Conservation (phyloP, 345 rosid species). For the Citrus cavaleriei region DNA sequence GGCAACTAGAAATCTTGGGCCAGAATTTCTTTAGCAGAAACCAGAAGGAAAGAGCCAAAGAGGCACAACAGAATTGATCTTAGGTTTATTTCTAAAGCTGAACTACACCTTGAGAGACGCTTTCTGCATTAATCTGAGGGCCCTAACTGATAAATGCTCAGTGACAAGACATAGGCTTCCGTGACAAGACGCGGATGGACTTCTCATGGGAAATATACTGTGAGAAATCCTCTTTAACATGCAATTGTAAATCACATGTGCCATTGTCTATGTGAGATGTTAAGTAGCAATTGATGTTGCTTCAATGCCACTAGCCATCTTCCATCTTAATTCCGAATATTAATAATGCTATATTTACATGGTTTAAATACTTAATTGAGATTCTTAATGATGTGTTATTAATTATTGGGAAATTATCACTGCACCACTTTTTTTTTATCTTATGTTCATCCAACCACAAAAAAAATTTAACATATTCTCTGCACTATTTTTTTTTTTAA, state of each 20-base stretch:
- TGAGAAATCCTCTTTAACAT: background rate
- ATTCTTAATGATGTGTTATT: no score
- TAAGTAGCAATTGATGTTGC: background rate
- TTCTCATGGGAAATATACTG: background rate
- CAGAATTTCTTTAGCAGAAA: no score
- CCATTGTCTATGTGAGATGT: background rate
- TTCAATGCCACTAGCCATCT: background rate
- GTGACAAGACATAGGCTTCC: background rate
- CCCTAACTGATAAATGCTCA: background rate
- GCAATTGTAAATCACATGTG: background rate
- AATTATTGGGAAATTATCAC: no score
- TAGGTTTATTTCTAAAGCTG: background rate
- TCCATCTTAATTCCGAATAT: background rate
- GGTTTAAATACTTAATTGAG: no score
- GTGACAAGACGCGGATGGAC: background rate
- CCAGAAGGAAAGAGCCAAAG: background rate
- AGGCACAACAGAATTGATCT: background rate
- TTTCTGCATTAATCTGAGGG: background rate
- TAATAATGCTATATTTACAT: no score
- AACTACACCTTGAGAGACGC: background rate
- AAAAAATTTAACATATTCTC: fast-evolving
- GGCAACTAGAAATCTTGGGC: background rate
- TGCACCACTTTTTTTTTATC: fast-evolving
- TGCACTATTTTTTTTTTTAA: no score
- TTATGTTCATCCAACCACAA: no score